Base-by-base conservation (phyloP, 768 basidiomycete species). In the Hygrocybe coccinea region DNA sequence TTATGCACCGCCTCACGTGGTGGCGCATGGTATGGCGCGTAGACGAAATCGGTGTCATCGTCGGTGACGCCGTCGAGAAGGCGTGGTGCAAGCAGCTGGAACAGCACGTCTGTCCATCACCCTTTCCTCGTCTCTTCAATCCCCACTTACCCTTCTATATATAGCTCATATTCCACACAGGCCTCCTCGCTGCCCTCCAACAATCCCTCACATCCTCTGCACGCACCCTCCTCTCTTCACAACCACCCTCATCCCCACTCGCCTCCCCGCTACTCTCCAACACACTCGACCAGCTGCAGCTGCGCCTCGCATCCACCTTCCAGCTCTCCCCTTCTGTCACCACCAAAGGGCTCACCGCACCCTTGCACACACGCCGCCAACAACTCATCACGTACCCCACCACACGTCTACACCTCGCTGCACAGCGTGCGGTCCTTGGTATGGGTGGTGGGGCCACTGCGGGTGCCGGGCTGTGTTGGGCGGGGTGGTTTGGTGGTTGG, bases 131-230 rank as follows among this genome's bases (percentile, higher is more conserved):
- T 48, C 6, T 41, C 29, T 25, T 34, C 48, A 50, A 12, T n/a
- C 15, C 24, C 50, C 37, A 33, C 38, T 34, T 24, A 41, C 36
- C 12, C 29, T 51, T 25, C 9, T 22, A 37, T 44, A 17, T 44
- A 14, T 22, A 89, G 87, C 74, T 90, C 36, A 75, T 84, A 37
- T 76, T 84, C 48, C 81, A 87, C 53, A 78, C 84, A 1, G 88
- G 89, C 12, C 74, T 77, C 22, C 73, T 91, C 10, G 67, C 77
- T 10, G 67, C 62, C 8, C 62, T 78, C 11, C 86, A 85, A 66
- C 59, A 70, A 12, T 62, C 71, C 2, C 64, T 83, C 19, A 71
- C 77, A 2, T 59, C 63, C 43, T 71, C 75, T 12, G 76, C 77
- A 11, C 74, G 75, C 33, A 44, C 56, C 2, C 70, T 84, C 15